A percentile compares a stretch with the other conserved stretches of the same genome.
Conservation (phyloP, 441 rosid species). For the Erodium trifolium region DNA sequence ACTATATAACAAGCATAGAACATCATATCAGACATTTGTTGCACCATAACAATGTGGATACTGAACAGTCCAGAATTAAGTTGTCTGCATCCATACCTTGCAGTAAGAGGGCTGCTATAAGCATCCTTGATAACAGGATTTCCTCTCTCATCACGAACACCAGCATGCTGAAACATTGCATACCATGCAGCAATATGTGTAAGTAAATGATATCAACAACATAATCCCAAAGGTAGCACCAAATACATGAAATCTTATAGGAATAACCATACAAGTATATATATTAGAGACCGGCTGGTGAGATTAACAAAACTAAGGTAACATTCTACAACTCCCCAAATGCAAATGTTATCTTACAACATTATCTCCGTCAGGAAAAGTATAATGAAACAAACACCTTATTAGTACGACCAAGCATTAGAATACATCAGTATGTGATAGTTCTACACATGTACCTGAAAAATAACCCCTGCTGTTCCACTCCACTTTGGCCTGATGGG, state of each 20-base stretch:
- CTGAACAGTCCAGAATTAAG: neutral
- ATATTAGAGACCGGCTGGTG: neutral
- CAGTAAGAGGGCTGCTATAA: constrained; percentile 80
- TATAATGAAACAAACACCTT: neutral
- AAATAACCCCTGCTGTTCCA: constrained; percentile 72
- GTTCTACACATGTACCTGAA: constrained; percentile 50
- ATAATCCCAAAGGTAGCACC: neutral
- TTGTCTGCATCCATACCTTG: constrained; percentile 42
- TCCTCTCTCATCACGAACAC: constrained; percentile 74
- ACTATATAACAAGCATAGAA: constrained; percentile 36
- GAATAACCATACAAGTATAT: neutral
- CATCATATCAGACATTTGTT: constrained; percentile 13
- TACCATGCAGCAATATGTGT: constrained; percentile 7
- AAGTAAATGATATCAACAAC: too few relatives aligned
- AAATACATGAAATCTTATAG: neutral
- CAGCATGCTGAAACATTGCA: constrained; percentile 49
- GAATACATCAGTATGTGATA: neutral
- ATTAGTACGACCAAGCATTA: neutral
- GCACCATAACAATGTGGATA: neutral
- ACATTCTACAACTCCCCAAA: neutral
- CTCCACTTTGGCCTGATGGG: constrained; percentile 96
- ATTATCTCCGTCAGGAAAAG: neutral
- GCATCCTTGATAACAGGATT: constrained; percentile 73
- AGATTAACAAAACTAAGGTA: too few relatives aligned
- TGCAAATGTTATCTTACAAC: neutral